A percentile compares a stretch with the other conserved stretches of the same genome.
These are phyloP conservation scores for Umbelopsis ramanniana DNA, from an alignment of 192 early-diverging fungal genomes.

Conservation along the genomic window DNA sequence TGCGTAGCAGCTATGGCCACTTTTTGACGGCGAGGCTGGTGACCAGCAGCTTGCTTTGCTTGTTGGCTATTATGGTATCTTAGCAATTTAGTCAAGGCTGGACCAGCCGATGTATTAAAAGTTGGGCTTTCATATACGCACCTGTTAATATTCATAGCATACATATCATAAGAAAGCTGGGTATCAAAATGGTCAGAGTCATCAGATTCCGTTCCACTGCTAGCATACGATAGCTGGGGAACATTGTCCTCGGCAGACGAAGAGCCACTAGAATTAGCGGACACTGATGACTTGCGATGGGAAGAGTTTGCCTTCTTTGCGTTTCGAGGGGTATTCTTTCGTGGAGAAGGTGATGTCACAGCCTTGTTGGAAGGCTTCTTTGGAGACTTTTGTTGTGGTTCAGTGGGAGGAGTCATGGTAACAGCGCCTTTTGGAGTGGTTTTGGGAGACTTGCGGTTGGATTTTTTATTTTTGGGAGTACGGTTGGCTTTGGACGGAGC, in stretches of 20 bases:
- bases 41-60: neutral
- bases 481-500: neutral
- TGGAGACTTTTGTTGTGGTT: neutral
- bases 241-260: neutral
- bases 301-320: neutral
- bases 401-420: neutral
- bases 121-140: neutral
- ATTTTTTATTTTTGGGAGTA: neutral
- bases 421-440: neutral
- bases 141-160: constrained; percentile 5
- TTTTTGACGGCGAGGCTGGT: neutral
- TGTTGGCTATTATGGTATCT: neutral
- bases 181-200: constrained; percentile 22
- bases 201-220: constrained; percentile 17
- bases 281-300: neutral
- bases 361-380: neutral
- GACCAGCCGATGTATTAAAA: neutral
- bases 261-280: neutral
- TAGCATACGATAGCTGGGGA: neutral
- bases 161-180: constrained; percentile 4
- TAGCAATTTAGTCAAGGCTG: neutral
- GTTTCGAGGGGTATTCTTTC: neutral
- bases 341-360: neutral
- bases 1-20: neutral
- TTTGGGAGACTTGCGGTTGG: neutral